Conservation (phyloP, 2,329 filamentous ascomycete species). For the Akanthomyces muscarius region DNA sequence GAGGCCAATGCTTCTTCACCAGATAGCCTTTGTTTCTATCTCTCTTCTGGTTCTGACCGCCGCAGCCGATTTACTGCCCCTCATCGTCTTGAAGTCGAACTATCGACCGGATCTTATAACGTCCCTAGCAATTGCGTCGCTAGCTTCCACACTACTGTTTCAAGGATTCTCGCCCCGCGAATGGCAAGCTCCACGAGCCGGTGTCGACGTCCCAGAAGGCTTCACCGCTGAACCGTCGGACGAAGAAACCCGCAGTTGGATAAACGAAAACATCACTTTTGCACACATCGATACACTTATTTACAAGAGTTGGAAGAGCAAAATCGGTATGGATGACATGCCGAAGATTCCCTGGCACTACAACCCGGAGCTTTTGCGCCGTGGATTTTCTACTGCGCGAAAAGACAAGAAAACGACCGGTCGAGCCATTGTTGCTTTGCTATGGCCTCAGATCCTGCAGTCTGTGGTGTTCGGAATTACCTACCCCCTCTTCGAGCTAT, state of each 20-base stretch:
- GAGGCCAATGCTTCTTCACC: constrained; percentile 44
- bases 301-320: constrained; percentile 40
- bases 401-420: constrained; percentile 30
- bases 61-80: constrained; percentile 37
- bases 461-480: constrained; percentile 40
- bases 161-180: constrained; percentile 46
- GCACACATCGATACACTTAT: constrained; percentile 22
- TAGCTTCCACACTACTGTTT: constrained; percentile 35
- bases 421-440: constrained; percentile 41
- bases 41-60: constrained; percentile 33
- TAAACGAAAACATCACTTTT: constrained; percentile 48
- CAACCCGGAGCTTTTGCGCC: constrained; percentile 4
- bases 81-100: constrained; percentile 29
- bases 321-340: constrained; percentile 44
- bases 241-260: constrained; percentile 52
- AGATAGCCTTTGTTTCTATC: constrained; percentile 39
- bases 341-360: constrained; percentile 48
- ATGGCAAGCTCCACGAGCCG: constrained; percentile 44
- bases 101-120: background rate
- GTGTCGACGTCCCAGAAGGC: constrained; percentile 35
- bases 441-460: constrained; percentile 38
- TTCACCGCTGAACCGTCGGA: constrained; percentile 38
- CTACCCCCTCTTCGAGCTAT: constrained; percentile 42
- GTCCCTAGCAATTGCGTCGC: constrained; percentile 16
- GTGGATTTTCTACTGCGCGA: background rate